Conservation (phyloP, 306 rosid species). For the Vicia faba region DNA sequence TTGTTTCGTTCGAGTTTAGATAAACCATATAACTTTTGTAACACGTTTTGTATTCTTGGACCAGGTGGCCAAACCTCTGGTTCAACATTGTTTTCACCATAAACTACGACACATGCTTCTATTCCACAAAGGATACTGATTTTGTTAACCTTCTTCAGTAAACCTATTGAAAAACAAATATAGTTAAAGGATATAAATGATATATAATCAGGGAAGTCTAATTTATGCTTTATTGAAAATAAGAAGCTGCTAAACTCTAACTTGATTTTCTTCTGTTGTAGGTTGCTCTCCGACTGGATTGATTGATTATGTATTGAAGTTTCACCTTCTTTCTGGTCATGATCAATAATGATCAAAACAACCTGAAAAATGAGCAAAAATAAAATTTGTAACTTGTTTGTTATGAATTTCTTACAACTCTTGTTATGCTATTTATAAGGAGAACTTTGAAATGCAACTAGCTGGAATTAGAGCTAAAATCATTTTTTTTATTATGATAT, state of each 20-base stretch:
- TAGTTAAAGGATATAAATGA: no score
- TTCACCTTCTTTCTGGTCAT: not conserved
- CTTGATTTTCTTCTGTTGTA: not conserved
- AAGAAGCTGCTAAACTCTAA: not conserved
- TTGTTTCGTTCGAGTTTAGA: conserved; percentile 8
- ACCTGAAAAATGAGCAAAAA: no score
- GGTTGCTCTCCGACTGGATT: not conserved
- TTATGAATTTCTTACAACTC: not conserved
- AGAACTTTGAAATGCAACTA: not conserved
- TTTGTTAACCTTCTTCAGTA: no score
- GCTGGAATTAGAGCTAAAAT: not conserved
- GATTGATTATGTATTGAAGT: not conserved
- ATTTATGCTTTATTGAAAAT: not conserved
- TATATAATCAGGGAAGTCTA: not conserved
- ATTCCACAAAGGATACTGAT: no score
- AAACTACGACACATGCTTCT: no score
- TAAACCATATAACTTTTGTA: not conserved
- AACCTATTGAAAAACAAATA: no score
- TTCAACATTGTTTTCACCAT: no score
- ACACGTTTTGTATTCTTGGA: not conserved
- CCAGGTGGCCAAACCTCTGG: no score
- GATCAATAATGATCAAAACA: not conserved
- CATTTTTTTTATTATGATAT: not conserved
- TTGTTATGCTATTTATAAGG: not conserved
- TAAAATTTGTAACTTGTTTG: not conserved